Evolutionary conservation across 2,329 filamentous ascomycete genomes (phyloP), one percentile per base, ranked within the genome.

Genomic region (Trichoderma aggressivum): DNA sequence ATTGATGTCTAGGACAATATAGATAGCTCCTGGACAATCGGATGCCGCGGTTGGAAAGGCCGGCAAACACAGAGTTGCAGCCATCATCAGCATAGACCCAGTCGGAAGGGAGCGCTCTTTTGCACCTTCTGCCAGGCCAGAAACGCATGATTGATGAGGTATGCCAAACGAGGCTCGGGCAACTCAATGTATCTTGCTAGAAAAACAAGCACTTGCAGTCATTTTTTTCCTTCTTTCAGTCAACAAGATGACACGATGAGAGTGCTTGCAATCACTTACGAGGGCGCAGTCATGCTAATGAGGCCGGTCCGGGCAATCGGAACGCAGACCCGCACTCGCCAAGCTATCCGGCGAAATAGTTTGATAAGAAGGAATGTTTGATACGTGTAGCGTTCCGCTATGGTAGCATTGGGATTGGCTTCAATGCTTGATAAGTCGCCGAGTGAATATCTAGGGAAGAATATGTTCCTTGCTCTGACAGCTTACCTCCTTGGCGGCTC

Each of bases 1-100:
- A 76, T 43, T 43, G 39, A 43, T 74, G 73, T 75, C 72, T 76
- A 47, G 53, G 32, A 72, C 64, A 43, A 65, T 70, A 28, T 24
- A 21, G 14, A 26, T n/a, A 30, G 16, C 26, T 6, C 36, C 28
- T 60, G 28, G 55, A 12, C 16, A 53, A 50, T 61, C 36, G 50
- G 24, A 43, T 43, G 50, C 56, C 30, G 28, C 21, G 5, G 30
- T 2, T 53, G 11, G 34, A 5, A 11, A 16, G 34, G 24, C 30
- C 30, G 14, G 21, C 30, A 39, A 36, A 21, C 16, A 28, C 30
- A 30, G 21, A 39, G 32, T 21, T 28, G 50, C 61, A 11, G 5
- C 47, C 21, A 18, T 53, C 55, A 36, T 60, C 65, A 24, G 36
- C 12, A n/a, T 18, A 30, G 6, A 12, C 8, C 14, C 6, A 5